These are phyloP conservation scores for Arxiozyma slooffiae DNA, from an alignment of 1,139 yeast genomes.

Conservation along the genomic window DNA sequence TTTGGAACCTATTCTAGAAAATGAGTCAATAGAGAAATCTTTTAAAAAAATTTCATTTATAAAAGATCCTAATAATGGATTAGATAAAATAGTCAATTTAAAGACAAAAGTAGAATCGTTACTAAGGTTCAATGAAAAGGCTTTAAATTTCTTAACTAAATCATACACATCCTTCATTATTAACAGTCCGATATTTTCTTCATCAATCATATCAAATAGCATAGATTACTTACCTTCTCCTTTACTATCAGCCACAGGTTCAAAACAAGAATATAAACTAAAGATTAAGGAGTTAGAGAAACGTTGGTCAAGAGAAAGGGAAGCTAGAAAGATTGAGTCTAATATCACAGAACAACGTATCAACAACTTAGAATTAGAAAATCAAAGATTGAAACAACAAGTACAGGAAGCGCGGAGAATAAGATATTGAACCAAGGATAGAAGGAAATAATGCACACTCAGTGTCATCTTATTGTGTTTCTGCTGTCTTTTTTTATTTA, in stretches of 20 bases:
- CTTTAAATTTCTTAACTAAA: constrained; percentile 46
- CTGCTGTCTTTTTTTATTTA: background rate
- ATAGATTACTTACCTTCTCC: background rate
- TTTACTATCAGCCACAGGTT: background rate
- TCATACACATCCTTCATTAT: constrained; percentile 38
- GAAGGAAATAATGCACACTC: no score
- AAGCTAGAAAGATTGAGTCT: constrained; percentile 52
- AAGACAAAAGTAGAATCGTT: constrained; percentile 40
- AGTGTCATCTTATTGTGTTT: no score
- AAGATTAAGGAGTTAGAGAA: constrained; percentile 53
- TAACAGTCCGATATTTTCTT: background rate
- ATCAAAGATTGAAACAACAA: constrained; percentile 34
- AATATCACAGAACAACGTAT: constrained; percentile 46
- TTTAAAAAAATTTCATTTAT: constrained; percentile 35
- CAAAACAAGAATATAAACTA: constrained; percentile 16
- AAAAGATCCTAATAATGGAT: background rate
- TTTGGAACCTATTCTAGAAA: constrained; percentile 49
- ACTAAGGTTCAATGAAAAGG: constrained; percentile 49
- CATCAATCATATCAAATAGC: background rate
- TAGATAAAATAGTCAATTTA: background rate
- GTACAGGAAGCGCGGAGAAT: constrained; percentile 6
- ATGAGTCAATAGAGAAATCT: constrained; percentile 48
- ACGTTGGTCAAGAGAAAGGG: constrained; percentile 64
- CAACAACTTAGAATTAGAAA: constrained; percentile 47
- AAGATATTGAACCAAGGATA: no score